Evolutionary conservation across 257 asterid genomes (phyloP).

Genomic region (Apocynum venetum): DNA sequence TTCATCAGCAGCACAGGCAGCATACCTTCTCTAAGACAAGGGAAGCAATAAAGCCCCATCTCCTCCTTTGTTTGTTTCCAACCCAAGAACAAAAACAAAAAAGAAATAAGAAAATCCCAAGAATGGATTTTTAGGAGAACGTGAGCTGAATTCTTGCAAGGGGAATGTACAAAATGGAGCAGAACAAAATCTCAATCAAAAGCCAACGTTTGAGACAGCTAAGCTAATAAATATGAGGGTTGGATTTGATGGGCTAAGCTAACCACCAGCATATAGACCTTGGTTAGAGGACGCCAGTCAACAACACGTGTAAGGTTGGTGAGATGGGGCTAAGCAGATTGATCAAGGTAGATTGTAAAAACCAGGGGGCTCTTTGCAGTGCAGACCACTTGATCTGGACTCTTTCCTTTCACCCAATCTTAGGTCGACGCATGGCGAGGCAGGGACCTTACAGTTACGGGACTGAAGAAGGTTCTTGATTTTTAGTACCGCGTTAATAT

Average conservation of each 20-base stretch:
- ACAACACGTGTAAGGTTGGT: constrained; percentile 16
- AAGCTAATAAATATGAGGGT: not conserved
- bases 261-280: not conserved
- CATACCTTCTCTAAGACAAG: constrained; percentile 46
- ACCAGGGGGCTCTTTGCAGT: not conserved
- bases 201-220: not conserved
- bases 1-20: constrained; percentile 39
- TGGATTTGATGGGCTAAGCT: not conserved
- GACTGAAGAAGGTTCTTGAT: constrained; percentile 15
- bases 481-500: not conserved
- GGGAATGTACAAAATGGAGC: not conserved
- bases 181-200: not conserved
- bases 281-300: not conserved
- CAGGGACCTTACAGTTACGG: not conserved
- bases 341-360: not conserved
- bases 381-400: constrained; percentile 5
- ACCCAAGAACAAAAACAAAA: not conserved
- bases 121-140: not conserved
- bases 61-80: not conserved
- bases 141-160: not conserved
- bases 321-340: not conserved
- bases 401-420: not conserved
- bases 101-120: not conserved
- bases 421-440: constrained; percentile 1
- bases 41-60: constrained; percentile 44